Evolutionary conservation across 148 eudicot genomes (phyloP), one percentile per base, ranked within the genome.

Genomic region (Vaccinium macrocarpon): DNA sequence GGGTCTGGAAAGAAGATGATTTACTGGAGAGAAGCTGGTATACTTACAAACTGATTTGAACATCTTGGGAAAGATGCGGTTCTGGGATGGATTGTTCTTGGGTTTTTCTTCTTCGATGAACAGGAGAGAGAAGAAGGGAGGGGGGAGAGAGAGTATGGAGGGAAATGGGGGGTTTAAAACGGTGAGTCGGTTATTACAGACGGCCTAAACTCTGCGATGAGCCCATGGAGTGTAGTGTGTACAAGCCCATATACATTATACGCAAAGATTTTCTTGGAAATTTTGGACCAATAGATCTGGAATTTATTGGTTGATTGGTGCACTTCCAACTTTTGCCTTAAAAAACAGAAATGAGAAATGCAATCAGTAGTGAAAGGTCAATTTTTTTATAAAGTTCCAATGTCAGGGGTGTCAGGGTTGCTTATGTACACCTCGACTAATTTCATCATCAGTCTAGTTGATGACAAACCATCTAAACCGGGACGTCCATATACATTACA

Each of bases 41-140:
- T 14, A 55, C 81, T 84, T 84, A 84, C 85, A 71, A 4, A 84
- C 74, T 68, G 84, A 76, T 78, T 88, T 85, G 59, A 82, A n/a
- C 87, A 88, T 88, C 85, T 83, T 88, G 89, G 77, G 81, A 18
- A 27, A 16, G 55, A 59, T 71, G 51, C 19, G 10, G 32, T 12
- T 9, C 51, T 42, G 50, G 73, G n/a, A 42, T 6, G 13, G 55
- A 50, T 48, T 48, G 85, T 35, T 83, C 72, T 82, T 32, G 59
- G 21, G 53, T 80, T 78, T 79, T 56, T 83, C 46, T 61, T 75
- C 76, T 75, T 85, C 80, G 73, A 46, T 62, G 32, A 78, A 53
- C 51, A 25, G 57, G 27, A 52, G 68, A 81, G 32, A 79, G n/a
- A 50, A 21, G 18, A 21, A 29, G 10, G 15, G 14, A 50, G 11